Percentiles rank a stretch among this genome's conserved stretches.
phyloP scores from a whole-genome alignment of 2,329 filamentous ascomycete genomes.

The Alternaria incomplexa region DNA sequence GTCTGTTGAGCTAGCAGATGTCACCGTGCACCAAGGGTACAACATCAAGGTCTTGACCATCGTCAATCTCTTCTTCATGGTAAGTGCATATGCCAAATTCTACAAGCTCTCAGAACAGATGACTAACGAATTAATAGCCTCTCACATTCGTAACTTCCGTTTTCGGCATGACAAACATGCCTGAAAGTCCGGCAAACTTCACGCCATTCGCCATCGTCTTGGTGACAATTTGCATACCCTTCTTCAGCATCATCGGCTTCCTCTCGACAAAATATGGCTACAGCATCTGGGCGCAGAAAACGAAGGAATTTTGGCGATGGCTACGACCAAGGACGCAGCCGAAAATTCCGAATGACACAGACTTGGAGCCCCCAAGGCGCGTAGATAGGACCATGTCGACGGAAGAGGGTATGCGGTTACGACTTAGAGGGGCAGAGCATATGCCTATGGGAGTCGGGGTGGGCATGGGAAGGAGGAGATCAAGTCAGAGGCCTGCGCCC shows the following conservation, averaged over 20 bases:
- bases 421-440: not conserved
- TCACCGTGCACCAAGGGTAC: constrained; percentile 63
- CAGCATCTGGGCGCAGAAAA: constrained; percentile 44
- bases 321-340: constrained; percentile 21
- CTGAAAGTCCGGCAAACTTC: constrained; percentile 41
- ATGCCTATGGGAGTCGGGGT: not conserved
- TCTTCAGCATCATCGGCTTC: constrained; percentile 55
- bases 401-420: constrained; percentile 36
- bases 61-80: constrained; percentile 66
- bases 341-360: constrained; percentile 11
- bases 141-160: constrained; percentile 67
- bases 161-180: constrained; percentile 60
- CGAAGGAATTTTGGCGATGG: constrained; percentile 37
- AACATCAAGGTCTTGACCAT: constrained; percentile 66
- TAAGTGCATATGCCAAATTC: constrained; percentile 1
- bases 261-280: constrained; percentile 52
- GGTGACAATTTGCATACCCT: constrained; percentile 52
- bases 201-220: constrained; percentile 52
- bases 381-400: constrained; percentile 34
- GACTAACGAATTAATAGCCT: constrained; percentile 40
- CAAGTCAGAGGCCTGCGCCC: constrained; percentile 18
- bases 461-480: constrained; percentile 4
- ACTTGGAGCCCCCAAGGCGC: constrained; percentile 5
- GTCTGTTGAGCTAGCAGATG: constrained; percentile 62
- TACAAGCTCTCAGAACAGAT: not conserved